Base-by-base conservation (phyloP, 108 stramenopile species). In the Conticribra weissflogii region DNA sequence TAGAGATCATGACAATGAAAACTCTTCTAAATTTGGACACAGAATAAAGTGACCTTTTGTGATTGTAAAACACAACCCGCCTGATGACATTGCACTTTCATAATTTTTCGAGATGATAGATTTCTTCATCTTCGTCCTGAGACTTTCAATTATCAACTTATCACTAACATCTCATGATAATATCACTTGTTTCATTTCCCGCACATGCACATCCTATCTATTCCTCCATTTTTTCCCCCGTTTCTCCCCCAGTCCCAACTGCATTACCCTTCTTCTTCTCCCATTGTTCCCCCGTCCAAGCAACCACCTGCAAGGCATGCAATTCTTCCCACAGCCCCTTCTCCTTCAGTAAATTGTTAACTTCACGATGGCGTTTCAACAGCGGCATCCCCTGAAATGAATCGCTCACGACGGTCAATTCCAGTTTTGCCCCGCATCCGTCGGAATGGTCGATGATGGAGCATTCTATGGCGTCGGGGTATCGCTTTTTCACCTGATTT, bases 261-360 rank as follows among this genome's bases (percentile, higher is more conserved):
- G 7, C 31, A 3, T 52, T 50, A 25, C 46, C 29, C 59, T 84
- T 85, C 65, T 87, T 88, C 19, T 68, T 69, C 51, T 88, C 88
- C 67, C 88, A 93, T 71, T 93, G 91, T 0, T 76, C 74, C 17
- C 82, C 86, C 29, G 91, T 93, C 86, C 89, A 93, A 49, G 91
- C 85, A 48, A 84, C 83, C 36, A 93, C 86, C 27, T 88, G 84
- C 54, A 93, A 68, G 8, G 91, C 88, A 79, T 93, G 91, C 59
- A 93, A 88, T 47, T 76, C 72, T 33, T 83, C 79, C 51, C 77
- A 81, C 34, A 92, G 54, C 30, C 79, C 79, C 61, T 81, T 72
- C 17, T 85, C 86, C 23, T 78, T 69, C 51, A 93, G 63, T 15
- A 74, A 25, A 54, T 81, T 82, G 54, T 93, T 87, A 33, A 93